phyloP scores from a whole-genome alignment of 2,329 filamentous ascomycete genomes.

The Colletotrichum ledebouriae region DNA sequence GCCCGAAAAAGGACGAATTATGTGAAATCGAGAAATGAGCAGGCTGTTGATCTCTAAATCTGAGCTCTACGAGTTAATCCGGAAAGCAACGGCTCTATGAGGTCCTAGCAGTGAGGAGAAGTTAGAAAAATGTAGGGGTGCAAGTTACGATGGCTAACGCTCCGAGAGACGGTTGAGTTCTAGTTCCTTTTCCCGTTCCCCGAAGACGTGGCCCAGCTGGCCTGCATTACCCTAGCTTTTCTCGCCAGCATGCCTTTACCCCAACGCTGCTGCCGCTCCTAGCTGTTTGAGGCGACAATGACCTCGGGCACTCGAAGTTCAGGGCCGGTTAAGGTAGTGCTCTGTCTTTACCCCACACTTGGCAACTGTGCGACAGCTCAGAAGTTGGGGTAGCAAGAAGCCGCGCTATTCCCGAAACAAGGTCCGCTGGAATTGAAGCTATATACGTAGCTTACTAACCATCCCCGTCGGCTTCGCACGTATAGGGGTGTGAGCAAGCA shows the following conservation, averaged over 20 bases:
- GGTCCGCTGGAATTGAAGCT: not conserved
- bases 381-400: conserved; percentile 25
- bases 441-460: conserved; percentile 20
- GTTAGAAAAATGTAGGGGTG: not conserved
- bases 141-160: not conserved
- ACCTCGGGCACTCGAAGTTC: conserved; percentile 14
- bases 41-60: not conserved
- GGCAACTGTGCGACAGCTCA: conserved; percentile 19
- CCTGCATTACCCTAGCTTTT: conserved; percentile 5
- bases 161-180: no score
- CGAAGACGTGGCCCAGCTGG: conserved; percentile 10
- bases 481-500: not conserved
- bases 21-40: conserved; percentile 5
- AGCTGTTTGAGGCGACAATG: conserved; percentile 31
- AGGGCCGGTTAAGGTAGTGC: conserved; percentile 26
- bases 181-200: conserved; percentile 8
- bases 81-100: conserved; percentile 5
- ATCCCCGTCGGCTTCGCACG: not conserved
- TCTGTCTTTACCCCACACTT: conserved; percentile 38
- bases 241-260: conserved; percentile 15
- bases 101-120: conserved; percentile 23
- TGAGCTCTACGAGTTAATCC: conserved; percentile 5
- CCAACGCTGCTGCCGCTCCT: not conserved
- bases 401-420: conserved; percentile 11
- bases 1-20: no score